Evolutionary conservation across 164 flowering plant species (phyloP).

Genomic region (Sedum album): DNA sequence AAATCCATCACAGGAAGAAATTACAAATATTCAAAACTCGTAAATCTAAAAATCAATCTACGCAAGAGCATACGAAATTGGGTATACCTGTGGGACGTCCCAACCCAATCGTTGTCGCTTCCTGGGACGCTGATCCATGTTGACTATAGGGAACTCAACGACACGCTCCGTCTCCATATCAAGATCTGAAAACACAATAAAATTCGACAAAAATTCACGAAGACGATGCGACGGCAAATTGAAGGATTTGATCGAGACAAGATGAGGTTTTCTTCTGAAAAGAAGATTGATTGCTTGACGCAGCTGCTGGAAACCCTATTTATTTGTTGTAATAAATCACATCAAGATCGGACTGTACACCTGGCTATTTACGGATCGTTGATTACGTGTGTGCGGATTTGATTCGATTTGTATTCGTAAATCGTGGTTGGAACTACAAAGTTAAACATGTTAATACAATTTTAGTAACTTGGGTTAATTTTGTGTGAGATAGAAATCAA

Average conservation of each 20-base stretch:
- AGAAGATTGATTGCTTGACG: neutral
- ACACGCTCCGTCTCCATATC: no score
- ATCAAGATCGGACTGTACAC: neutral
- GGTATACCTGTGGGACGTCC: constrained; percentile 39
- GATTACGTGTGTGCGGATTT: neutral
- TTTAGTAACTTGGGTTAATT: no score
- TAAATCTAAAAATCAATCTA: neutral
- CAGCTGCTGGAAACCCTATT: neutral
- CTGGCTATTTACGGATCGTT: neutral
- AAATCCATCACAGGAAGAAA: constrained; percentile 69
- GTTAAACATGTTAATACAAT: no score
- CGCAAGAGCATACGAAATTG: neutral
- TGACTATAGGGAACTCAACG: constrained; percentile 41
- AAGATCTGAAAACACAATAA: neutral
- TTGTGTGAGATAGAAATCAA: no score
- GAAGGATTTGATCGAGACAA: neutral
- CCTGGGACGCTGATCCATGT: constrained; percentile 51
- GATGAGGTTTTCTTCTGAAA: neutral
- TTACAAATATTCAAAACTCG: no score
- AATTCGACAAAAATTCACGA: neutral
- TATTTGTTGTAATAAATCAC: neutral
- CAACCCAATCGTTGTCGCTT: constrained; percentile 53
- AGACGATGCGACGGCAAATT: no score
- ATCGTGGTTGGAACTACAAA: no score
- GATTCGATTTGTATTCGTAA: neutral